Percentiles rank a stretch among this genome's conserved stretches.
phyloP scores from a whole-genome alignment of 805 yeast genomes.

The Yarrowia sp. region DNA sequence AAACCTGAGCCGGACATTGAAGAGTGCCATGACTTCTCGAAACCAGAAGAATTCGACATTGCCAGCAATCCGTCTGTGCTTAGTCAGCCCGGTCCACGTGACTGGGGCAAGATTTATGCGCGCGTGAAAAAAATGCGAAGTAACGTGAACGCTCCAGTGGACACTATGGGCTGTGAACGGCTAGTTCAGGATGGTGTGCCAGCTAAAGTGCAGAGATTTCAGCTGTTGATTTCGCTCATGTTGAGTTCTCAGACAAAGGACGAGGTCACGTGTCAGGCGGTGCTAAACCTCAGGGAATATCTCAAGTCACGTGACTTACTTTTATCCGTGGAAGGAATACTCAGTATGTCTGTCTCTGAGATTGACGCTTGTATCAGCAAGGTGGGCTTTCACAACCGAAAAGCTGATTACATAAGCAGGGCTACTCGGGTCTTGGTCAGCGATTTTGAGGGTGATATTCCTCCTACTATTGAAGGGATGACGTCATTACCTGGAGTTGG shows the following conservation, averaged over 20 bases:
- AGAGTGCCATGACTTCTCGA: neutral
- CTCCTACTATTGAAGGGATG: constrained; percentile 69
- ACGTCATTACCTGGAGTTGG: constrained; percentile 88
- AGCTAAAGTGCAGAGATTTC: constrained; percentile 61
- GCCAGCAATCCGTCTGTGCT: neutral
- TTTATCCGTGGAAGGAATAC: constrained; percentile 47
- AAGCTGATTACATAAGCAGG: constrained; percentile 71
- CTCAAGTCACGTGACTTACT: constrained; percentile 55
- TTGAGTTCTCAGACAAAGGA: constrained; percentile 92
- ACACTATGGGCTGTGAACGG: constrained; percentile 82
- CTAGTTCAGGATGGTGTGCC: constrained; percentile 53
- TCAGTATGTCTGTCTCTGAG: constrained; percentile 54
- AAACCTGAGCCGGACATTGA: constrained; percentile 1
- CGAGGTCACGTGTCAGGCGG: constrained; percentile 78
- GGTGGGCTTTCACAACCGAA: constrained; percentile 87
- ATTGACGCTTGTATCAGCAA: constrained; percentile 72
- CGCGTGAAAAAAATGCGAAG: constrained; percentile 68
- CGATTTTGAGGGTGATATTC: constrained; percentile 70
- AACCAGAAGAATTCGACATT: constrained; percentile 2
- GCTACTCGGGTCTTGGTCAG: constrained; percentile 62
- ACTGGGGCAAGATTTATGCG: constrained; percentile 46
- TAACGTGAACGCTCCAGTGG: constrained; percentile 80
- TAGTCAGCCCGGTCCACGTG: constrained; percentile 42
- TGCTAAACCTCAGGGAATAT: constrained; percentile 62
- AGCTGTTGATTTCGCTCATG: constrained; percentile 80